Base-by-base conservation (phyloP, 768 basidiomycete species). In the Hemileccinum rubropunctum region DNA sequence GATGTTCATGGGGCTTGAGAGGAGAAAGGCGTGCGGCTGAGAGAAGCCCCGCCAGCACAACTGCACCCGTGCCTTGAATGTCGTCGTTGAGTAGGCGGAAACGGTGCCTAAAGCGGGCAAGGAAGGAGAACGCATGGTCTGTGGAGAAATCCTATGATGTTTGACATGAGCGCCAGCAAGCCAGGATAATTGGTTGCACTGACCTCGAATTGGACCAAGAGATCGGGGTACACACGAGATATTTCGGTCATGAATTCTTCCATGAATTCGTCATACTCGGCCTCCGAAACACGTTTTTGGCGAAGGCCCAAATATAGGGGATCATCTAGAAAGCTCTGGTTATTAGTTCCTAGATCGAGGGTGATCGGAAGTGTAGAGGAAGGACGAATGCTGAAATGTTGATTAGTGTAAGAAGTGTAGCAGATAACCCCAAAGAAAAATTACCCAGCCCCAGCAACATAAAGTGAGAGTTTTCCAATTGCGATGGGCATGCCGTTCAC, bases 231-330 rank as follows among this genome's bases (percentile, higher is more conserved):
- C 11, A 78, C 74, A 35, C 64, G 63, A 15, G 77, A 71, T 77
- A 95, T 89, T 67, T 89, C 91, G 35, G 74, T 63, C 89, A 97
- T 92, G 71, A 97, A 94, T 65, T 91, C 88, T 61, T 94, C 91
- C 86, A 97, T 90, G 69, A 95, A 93, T 40, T 77, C 86, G 17
- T 78, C 76, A 75, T 88, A 87, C 60, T 82, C 82, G 17, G 72
- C 71, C 21, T 82, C 80, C 1, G 81, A 72, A 21, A 83, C 73
- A 45, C 90, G 81, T 57, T 76, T 81, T 60, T 85, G 81, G 42
- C 88, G 82, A 36, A 89, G 76, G 23, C 95, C 95, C 58, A 95
- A 80, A 70, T 98, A 98, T 23, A 95, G 73, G 1, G 92, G 91
- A 67, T 97, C 93, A 15, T 88, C 80, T 37, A 95, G 76, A 69